These are phyloP conservation scores for Rhizopus arrhizus DNA, from an alignment of 371 early-diverging fungal species.

Conservation along the genomic window DNA sequence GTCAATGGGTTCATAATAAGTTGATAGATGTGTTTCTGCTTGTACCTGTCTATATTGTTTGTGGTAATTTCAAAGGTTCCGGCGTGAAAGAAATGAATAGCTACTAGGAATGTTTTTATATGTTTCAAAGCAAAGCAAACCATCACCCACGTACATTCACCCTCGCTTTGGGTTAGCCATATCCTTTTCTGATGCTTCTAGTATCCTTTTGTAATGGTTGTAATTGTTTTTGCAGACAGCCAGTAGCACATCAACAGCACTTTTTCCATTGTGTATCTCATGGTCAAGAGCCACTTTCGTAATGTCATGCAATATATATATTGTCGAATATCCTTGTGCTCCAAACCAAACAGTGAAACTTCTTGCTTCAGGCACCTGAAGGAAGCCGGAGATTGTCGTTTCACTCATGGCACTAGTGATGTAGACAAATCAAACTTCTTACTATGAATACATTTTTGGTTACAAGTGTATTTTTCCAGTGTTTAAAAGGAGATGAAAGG, in stretches of 20 bases:
- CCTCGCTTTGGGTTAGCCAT: constrained; percentile 1
- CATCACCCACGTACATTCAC: constrained; percentile 16
- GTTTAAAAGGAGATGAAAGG: no score
- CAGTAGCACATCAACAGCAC: constrained; percentile 14
- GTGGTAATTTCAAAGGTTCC: constrained; percentile 14
- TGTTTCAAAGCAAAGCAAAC: constrained; percentile 21
- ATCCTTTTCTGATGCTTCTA: constrained; percentile 13
- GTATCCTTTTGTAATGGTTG: constrained; percentile 18
- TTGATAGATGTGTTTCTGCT: constrained; percentile 15
- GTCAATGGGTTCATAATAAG: constrained; percentile 15
- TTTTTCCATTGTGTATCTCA: constrained; percentile 20
- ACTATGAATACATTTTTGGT: no score
- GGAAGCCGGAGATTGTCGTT: no score
- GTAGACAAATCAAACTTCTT: no score
- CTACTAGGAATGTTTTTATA: constrained; percentile 18
- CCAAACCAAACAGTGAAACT: constrained; percentile 20
- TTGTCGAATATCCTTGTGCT: constrained; percentile 22
- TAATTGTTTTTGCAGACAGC: constrained; percentile 16
- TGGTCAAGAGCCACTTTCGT: constrained; percentile 19
- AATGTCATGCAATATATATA: constrained; percentile 18
- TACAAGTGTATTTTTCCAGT: no score
- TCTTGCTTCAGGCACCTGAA: no score
- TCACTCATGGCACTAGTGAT: no score
- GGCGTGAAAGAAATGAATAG: constrained; percentile 12
- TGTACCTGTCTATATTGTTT: constrained; percentile 15